Percentiles rank a stretch among this genome's conserved stretches.
phyloP scores from a whole-genome alignment of 2,329 filamentous ascomycete genomes.

The Fusarium concolor region DNA sequence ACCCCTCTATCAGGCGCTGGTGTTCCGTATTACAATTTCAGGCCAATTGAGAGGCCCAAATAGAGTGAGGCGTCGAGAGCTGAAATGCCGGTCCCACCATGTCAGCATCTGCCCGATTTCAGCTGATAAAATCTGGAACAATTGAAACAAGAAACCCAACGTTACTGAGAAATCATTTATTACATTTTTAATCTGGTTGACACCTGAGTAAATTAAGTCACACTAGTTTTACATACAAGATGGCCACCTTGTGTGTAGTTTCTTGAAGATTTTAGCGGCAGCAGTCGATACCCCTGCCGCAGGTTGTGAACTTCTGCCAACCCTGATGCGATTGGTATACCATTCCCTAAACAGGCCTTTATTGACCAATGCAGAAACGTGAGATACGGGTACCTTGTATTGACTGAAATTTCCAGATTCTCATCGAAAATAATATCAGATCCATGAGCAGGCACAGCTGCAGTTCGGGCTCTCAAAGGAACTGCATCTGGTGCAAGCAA shows the following conservation, averaged over 20 bases:
- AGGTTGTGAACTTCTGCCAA: conserved; percentile 7
- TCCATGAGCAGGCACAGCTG: fast-evolving
- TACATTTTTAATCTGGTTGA: no score
- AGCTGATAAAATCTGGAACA: no score
- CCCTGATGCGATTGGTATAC: neutral
- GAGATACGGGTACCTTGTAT: neutral
- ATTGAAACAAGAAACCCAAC: no score
- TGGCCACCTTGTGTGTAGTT: neutral
- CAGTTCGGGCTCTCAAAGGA: neutral
- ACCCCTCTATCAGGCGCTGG: no score
- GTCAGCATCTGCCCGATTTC: no score
- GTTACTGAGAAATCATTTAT: no score
- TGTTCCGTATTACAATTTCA: no score
- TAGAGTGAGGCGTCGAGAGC: no score
- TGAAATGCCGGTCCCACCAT: no score
- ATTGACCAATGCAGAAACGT: conserved; percentile 8
- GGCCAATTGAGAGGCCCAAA: no score
- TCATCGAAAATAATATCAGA: neutral
- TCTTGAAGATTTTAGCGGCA: neutral
- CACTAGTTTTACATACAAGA: conserved; percentile 18
- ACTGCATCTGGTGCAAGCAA: conserved; percentile 1
- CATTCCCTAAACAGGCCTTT: neutral
- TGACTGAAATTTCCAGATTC: neutral
- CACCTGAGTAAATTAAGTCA: no score
- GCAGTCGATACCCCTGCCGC: conserved; percentile 4